Evolutionary conservation across 495 filamentous ascomycete genomes (phyloP).

Genomic region (Oidiodendron maius): DNA sequence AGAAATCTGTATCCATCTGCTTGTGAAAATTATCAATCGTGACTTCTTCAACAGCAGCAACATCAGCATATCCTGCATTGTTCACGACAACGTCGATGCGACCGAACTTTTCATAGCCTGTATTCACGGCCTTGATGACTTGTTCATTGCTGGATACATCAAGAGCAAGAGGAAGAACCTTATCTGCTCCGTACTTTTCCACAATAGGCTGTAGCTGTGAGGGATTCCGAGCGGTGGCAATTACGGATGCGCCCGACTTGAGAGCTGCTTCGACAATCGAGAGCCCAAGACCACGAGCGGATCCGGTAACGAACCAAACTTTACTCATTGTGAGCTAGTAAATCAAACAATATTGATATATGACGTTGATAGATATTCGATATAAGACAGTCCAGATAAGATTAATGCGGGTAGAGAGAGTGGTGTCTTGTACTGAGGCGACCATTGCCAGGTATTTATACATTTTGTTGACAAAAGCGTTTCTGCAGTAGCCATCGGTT

Average conservation of each 20-base stretch:
- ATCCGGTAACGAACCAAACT: conserved; percentile 30
- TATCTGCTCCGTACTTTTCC: conserved; percentile 11
- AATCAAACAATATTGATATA: conserved; percentile 2
- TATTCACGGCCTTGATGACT: conserved; percentile 35
- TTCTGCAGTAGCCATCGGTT: too few species aligned
- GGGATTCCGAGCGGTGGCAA: conserved; percentile 34
- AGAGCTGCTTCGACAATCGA: conserved; percentile 31
- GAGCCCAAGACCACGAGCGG: conserved; percentile 32
- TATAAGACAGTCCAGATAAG: too few species aligned
- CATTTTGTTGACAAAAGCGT: too few species aligned
- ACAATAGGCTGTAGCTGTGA: conserved; percentile 21
- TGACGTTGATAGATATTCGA: background rate
- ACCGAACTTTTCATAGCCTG: conserved; percentile 27
- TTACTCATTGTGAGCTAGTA: conserved; percentile 13
- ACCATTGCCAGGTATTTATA: too few species aligned
- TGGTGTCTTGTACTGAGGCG: too few species aligned
- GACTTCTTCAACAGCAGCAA: conserved; percentile 41
- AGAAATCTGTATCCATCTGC: conserved; percentile 50
- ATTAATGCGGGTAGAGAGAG: too few species aligned
- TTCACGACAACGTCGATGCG: conserved; percentile 52
- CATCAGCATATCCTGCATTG: conserved; percentile 47
- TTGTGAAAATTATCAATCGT: conserved; percentile 30
- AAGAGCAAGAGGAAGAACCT: conserved; percentile 31
- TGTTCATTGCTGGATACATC: conserved; percentile 42
- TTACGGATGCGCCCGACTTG: conserved; percentile 29